These are phyloP conservation scores for Colletotrichum caudatum DNA, from an alignment of 2,329 filamentous ascomycete genomes.

Conservation along the genomic window DNA sequence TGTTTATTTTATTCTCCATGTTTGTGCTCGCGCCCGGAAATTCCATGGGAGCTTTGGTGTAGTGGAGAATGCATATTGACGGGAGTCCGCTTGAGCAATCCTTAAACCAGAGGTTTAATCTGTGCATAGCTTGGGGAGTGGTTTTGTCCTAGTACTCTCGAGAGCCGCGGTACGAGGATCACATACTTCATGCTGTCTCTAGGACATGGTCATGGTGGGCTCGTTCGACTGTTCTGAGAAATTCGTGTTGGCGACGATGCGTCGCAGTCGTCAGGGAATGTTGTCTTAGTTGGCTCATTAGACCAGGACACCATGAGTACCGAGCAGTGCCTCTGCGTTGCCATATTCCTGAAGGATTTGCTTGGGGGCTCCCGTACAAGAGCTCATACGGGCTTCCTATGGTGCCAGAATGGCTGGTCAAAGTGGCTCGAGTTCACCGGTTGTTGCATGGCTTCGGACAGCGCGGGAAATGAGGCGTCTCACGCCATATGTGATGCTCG, in stretches of 20 bases:
- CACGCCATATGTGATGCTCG: neutral
- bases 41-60: neutral
- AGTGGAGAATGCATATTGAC: neutral
- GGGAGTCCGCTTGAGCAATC: neutral
- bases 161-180: neutral
- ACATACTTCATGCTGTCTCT: neutral
- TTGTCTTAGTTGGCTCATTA: neutral
- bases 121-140: too few species aligned
- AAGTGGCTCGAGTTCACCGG: neutral
- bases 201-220: neutral
- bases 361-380: neutral
- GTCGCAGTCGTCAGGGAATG: neutral
- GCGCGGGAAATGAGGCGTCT: neutral
- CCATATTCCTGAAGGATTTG: neutral
- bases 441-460: neutral
- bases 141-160: neutral
- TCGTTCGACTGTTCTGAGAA: neutral
- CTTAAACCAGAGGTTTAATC: neutral
- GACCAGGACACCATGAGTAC: neutral
- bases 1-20: neutral
- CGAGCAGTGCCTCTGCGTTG: neutral
- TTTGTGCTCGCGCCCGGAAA: neutral
- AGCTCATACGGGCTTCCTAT: neutral
- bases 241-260: neutral
- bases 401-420: neutral